Evolutionary conservation across 1,284 basidiomycete genomes (phyloP), one percentile per base, ranked within the genome.

Genomic region (Cryptococcus sp.): DNA sequence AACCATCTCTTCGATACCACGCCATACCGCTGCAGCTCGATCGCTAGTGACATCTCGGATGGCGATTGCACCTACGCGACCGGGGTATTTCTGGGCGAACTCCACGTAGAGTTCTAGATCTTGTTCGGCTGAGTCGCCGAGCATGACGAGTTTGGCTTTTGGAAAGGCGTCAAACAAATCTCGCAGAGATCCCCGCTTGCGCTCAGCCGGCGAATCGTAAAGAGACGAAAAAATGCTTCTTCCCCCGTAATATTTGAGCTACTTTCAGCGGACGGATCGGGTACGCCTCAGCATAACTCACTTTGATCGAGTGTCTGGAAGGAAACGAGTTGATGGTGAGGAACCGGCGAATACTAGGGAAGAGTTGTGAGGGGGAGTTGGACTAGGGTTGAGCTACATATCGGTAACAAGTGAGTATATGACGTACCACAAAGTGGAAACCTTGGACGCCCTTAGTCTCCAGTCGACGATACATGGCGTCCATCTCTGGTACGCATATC

Each of bases 71-170:
- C 84, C 72, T 36, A 78, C 62, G 53, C 73, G 72, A 11, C 66
- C 39, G 0, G 87, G 85, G 16, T 83, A 79, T 53, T 88, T 84
- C 19, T 75, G 72, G 0, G 89, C 88, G 19, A 91, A 67, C 53
- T 81, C 76, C 7, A 85, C 77, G 67, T 92, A 93, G 2, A 93
- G 77, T 69, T 92, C 88, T 37, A 93, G 76, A 72, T 93, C 91
- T 63, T 91, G 89, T 67, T 93, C 90, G 32, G 88, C 90, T 0
- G 84, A 83, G 70, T 94, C 91, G 7, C 91, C 91, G 28, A 94
- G 79, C 45, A 93, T 81, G 63, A 96, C 76, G 73, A 96, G 94
- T 19, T 76, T 79, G 2, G 85, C 82, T 41, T 83, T 78, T 1
- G 82, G 82, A 69, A 93, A 92, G 10, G 83, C 79, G 49, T 86